A percentile compares a stretch with the other conserved stretches of the same genome.
phyloP scores from a whole-genome alignment of 208 protist species.

The Crithidia sp. region DNA sequence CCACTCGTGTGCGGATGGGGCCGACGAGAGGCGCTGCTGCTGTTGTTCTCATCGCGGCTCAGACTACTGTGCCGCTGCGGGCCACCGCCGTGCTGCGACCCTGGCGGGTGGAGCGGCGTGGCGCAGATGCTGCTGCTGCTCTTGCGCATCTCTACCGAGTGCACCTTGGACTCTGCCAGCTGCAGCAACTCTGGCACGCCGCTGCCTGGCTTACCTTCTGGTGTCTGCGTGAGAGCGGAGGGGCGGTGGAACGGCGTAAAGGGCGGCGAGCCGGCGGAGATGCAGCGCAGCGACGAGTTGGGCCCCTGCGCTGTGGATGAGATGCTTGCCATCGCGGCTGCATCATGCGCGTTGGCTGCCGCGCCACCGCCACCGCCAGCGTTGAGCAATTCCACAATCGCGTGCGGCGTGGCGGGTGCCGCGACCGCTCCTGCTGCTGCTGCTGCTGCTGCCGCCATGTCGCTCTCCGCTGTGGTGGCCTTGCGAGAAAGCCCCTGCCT shows the following conservation, averaged over 20 bases:
- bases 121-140: slow-evolving; percentile 12
- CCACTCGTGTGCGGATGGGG: neutral
- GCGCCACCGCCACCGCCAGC: neutral
- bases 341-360: neutral
- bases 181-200: slow-evolving; percentile 14
- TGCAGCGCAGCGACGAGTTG: slow-evolving; percentile 6
- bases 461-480: slow-evolving; percentile 2
- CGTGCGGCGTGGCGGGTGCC: neutral
- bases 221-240: slow-evolving; percentile 6
- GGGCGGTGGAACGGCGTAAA: slow-evolving; percentile 6
- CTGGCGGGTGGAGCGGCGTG: neutral
- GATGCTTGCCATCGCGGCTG: slow-evolving; percentile 2
- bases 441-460: neutral
- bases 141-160: slow-evolving; percentile 11
- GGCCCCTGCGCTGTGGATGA: slow-evolving; percentile 13
- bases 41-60: slow-evolving; percentile 12
- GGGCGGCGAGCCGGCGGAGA: slow-evolving; percentile 2
- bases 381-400: slow-evolving; percentile 12
- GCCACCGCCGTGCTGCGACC: neutral
- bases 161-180: slow-evolving; percentile 2
- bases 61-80: neutral
- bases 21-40: neutral
- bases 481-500: neutral
- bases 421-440: too few relatives aligned
- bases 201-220: slow-evolving; percentile 15